These are phyloP conservation scores for Thalassiosira exigua DNA, from an alignment of 352 stramenopile species.

Conservation along the genomic window DNA sequence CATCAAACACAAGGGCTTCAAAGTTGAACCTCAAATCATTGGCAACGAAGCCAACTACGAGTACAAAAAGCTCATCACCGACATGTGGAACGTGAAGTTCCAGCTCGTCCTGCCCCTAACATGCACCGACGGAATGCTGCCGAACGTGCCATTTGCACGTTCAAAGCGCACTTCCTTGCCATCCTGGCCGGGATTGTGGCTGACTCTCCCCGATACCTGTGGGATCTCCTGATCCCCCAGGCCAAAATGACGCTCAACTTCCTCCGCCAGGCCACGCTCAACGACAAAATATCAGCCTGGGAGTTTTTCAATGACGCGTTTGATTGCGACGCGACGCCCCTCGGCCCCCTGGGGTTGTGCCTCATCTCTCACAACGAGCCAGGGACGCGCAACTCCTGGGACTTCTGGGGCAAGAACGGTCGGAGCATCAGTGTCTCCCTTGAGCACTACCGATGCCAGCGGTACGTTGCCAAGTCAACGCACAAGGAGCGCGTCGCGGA, in stretches of 20 bases:
- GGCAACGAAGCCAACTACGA: no score
- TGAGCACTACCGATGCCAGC: no score
- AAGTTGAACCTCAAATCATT: constrained; percentile 22
- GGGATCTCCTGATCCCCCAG: constrained; percentile 34
- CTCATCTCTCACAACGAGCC: no score
- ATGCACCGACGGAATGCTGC: no score
- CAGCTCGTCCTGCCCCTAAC: constrained; percentile 42
- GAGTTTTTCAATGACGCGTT: constrained; percentile 23
- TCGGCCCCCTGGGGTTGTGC: no score
- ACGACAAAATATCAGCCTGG: no score
- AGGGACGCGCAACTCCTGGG: constrained; percentile 30
- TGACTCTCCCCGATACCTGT: constrained; percentile 30
- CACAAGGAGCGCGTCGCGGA: constrained; percentile 12
- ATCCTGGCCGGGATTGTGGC: constrained; percentile 13
- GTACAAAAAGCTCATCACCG: not conserved
- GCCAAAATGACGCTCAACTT: no score
- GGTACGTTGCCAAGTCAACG: no score
- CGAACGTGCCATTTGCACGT: constrained; percentile 62
- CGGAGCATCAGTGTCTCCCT: no score
- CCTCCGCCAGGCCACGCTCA: constrained; percentile 28
- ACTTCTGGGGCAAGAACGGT: constrained; percentile 21
- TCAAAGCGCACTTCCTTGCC: constrained; percentile 63
- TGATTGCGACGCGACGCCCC: constrained; percentile 16
- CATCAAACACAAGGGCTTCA: not conserved
- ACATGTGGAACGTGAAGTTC: not conserved